These are phyloP conservation scores for Mortierella sp. DNA, from an alignment of 371 early-diverging fungal species.

Conservation along the genomic window DNA sequence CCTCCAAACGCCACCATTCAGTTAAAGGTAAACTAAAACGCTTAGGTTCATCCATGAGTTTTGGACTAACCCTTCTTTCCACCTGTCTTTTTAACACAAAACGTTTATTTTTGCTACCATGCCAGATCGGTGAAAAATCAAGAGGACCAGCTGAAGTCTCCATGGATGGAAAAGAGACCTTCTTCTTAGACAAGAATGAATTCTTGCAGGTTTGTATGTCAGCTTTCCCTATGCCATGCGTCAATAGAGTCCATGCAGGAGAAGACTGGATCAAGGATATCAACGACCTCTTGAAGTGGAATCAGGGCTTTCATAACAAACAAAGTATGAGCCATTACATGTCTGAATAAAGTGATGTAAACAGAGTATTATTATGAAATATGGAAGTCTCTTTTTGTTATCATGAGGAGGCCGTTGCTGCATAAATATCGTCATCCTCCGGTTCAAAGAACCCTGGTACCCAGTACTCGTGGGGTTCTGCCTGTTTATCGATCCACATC, in stretches of 20 bases:
- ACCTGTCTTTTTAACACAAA: background rate
- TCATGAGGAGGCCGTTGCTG: constrained; percentile 13
- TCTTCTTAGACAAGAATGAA: constrained; percentile 75
- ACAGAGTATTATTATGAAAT: background rate
- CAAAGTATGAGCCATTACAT: constrained; percentile 59
- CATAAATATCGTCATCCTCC: constrained; percentile 57
- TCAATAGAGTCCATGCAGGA: constrained; percentile 75
- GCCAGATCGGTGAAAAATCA: constrained; percentile 68
- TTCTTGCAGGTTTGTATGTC: constrained; percentile 80
- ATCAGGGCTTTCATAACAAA: constrained; percentile 78
- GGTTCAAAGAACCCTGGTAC: constrained; percentile 81
- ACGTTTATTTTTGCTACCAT: background rate
- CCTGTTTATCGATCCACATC: constrained; percentile 86
- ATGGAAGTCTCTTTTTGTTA: background rate
- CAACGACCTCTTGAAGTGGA: constrained; percentile 86
- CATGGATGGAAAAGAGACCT: constrained; percentile 81
- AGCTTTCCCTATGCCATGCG: constrained; percentile 83
- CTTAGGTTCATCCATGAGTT: background rate
- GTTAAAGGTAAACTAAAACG: constrained; percentile 65
- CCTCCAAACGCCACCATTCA: constrained; percentile 81
- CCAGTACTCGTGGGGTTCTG: constrained; percentile 77
- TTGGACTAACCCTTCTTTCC: background rate
- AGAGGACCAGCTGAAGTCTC: constrained; percentile 77
- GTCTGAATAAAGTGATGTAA: constrained; percentile 33
- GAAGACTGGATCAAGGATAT: constrained; percentile 84